phyloP scores from a whole-genome alignment of 169 alveolate species.

The Eimeria sp. region DNA sequence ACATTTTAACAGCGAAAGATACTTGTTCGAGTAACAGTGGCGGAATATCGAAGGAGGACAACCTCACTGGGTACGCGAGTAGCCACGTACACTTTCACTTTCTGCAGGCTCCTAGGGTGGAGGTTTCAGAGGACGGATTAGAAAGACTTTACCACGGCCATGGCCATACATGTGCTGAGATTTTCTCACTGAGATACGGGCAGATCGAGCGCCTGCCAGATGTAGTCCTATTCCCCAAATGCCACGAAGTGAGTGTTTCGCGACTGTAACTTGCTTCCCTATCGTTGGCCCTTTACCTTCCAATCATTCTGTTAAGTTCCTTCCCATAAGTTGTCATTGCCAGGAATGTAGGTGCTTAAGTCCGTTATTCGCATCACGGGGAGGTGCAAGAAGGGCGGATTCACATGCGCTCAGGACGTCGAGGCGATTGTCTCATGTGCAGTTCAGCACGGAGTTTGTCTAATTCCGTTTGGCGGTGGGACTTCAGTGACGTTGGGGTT shows the following conservation, averaged over 20 bases:
- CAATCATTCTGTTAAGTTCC: not conserved
- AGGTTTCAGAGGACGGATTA: constrained; percentile 40
- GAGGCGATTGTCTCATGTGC: constrained; percentile 88
- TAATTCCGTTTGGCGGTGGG: constrained; percentile 94
- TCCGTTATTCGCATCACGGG: not conserved
- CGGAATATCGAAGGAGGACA: not conserved
- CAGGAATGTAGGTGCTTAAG: not conserved
- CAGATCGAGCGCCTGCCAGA: constrained; percentile 66
- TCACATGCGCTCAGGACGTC: constrained; percentile 84
- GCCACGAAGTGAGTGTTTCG: constrained; percentile 74
- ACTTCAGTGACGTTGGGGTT: constrained; percentile 92
- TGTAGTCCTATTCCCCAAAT: constrained; percentile 68
- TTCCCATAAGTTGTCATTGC: not conserved
- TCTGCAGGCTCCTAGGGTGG: constrained; percentile 68
- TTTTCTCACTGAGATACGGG: constrained; percentile 69
- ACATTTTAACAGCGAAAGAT: not conserved
- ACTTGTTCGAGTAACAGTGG: too few relatives aligned
- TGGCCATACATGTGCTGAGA: constrained; percentile 77
- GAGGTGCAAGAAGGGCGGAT: not conserved
- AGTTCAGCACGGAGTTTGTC: constrained; percentile 85
- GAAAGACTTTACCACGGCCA: constrained; percentile 79
- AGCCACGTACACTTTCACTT: not conserved
- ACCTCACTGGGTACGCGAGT: not conserved
- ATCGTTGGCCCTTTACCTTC: not conserved
- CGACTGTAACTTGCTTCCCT: not conserved